Conservation (phyloP, 2,329 filamentous ascomycete species). For the Hypocreales sp. region DNA sequence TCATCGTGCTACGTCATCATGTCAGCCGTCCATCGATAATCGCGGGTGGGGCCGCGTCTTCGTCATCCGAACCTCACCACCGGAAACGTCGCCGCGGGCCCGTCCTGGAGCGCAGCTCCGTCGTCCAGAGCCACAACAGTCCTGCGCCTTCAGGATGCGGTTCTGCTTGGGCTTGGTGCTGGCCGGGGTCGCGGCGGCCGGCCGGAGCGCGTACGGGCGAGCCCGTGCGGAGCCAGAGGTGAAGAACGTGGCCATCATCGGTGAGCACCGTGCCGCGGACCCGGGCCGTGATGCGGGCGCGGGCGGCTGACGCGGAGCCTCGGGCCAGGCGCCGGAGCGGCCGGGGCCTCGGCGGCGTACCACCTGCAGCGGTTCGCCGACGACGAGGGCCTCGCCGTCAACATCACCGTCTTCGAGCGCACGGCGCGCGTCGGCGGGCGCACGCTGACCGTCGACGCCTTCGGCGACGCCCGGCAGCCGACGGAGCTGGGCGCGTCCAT, state of each 20-base stretch:
- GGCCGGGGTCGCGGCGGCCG: conserved; percentile 6
- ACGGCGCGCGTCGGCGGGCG: conserved; percentile 67
- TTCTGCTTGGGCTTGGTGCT: conserved; percentile 4
- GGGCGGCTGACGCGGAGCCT: too few species aligned
- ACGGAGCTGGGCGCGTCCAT: conserved; percentile 86
- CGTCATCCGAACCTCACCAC: too few species aligned
- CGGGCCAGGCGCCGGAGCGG: conserved; percentile 65
- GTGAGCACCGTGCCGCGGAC: too few species aligned
- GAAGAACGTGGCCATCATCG: conserved; percentile 21
- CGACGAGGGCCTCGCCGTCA: conserved; percentile 41
- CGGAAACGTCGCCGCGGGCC: too few species aligned
- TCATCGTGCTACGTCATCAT: too few species aligned
- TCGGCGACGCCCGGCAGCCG: conserved; percentile 47
- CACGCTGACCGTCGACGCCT: conserved; percentile 69
- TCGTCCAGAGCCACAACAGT: too few species aligned
- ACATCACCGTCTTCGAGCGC: conserved; percentile 82
- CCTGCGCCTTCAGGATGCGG: conserved; percentile 5
- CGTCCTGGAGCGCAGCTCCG: too few species aligned
- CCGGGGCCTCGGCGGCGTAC: conserved; percentile 75
- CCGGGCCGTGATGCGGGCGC: too few species aligned
- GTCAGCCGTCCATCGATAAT: too few species aligned
- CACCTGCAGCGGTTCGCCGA: conserved; percentile 59
- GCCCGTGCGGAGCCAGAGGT: too few species aligned
- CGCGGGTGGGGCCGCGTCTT: too few species aligned
- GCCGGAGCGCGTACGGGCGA: conserved; percentile 3